These are phyloP conservation scores for Vinca minor DNA, from an alignment of 257 asterid species.

Conservation along the genomic window DNA sequence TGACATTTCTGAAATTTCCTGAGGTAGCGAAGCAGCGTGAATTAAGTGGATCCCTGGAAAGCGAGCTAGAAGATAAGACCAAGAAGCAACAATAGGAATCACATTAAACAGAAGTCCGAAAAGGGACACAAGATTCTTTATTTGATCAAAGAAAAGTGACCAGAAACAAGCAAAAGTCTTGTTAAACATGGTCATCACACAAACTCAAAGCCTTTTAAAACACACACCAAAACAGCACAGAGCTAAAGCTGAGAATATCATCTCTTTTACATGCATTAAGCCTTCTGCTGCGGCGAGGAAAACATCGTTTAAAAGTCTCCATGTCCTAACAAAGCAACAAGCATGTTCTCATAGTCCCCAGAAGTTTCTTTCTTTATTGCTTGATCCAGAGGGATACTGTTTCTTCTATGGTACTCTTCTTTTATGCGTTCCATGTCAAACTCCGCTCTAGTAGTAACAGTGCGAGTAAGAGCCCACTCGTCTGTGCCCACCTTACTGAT, in stretches of 20 bases:
- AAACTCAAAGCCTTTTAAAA: neutral
- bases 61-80: slow-evolving; percentile 43
- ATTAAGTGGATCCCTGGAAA: slow-evolving; percentile 72
- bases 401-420: slow-evolving; percentile 58
- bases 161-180: neutral
- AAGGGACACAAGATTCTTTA: neutral
- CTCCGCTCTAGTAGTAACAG: slow-evolving; percentile 76
- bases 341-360: slow-evolving; percentile 64
- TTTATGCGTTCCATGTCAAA: slow-evolving; percentile 54
- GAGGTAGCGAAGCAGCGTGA: slow-evolving; percentile 95
- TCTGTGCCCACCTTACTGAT: slow-evolving; percentile 63
- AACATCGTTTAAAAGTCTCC: slow-evolving; percentile 26
- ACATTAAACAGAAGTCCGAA: neutral
- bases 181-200: neutral
- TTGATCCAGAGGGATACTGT: slow-evolving; percentile 52
- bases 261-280: neutral
- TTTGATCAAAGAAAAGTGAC: neutral
- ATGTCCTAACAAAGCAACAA: slow-evolving; percentile 57
- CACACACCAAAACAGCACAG: neutral
- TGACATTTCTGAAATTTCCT: too few relatives aligned
- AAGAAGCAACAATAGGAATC: slow-evolving; percentile 58
- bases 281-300: neutral
- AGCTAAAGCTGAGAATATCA: neutral
- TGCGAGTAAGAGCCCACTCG: slow-evolving; percentile 75
- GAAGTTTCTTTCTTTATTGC: slow-evolving; percentile 69